Percentiles rank a stretch among this genome's conserved stretches.
Evolutionary conservation across 768 basidiomycete genomes (phyloP).

Genomic region (Termitomyces sp.): DNA sequence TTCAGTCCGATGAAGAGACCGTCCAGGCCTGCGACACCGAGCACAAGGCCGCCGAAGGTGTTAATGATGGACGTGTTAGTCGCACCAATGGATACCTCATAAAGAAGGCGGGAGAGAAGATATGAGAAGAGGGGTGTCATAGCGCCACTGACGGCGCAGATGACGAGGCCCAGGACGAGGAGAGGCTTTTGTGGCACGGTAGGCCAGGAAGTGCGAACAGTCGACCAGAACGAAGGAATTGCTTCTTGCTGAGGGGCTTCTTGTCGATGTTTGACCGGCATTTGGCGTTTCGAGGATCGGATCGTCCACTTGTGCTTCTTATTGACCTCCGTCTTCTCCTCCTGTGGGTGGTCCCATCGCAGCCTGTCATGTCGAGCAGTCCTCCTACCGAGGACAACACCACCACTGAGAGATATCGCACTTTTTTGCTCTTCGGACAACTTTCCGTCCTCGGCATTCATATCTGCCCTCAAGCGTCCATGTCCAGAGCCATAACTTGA

Average conservation of each 20-base stretch:
- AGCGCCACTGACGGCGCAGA: constrained; percentile 73
- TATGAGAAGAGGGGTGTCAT: constrained; percentile 93
- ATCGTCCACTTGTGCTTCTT: constrained; percentile 10
- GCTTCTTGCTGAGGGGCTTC: neutral
- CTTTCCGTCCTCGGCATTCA: constrained; percentile 20
- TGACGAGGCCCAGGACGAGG: constrained; percentile 64
- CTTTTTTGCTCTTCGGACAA: constrained; percentile 44
- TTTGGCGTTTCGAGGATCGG: neutral
- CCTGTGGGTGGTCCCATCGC: constrained; percentile 25
- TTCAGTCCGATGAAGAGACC: constrained; percentile 75
- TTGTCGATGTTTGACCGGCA: neutral
- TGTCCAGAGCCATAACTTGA: constrained; percentile 2
- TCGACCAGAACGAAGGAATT: constrained; percentile 41
- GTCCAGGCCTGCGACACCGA: constrained; percentile 73
- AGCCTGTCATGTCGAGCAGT: constrained; percentile 20
- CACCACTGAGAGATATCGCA: constrained; percentile 38
- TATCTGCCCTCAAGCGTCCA: constrained; percentile 11
- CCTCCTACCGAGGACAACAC: constrained; percentile 30
- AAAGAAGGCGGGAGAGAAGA: constrained; percentile 80
- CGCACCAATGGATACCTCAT: constrained; percentile 71
- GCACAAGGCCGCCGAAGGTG: constrained; percentile 67
- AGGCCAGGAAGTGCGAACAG: constrained; percentile 60
- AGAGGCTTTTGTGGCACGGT: constrained; percentile 73
- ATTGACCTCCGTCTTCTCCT: constrained; percentile 2
- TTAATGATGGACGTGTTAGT: constrained; percentile 61